These are phyloP conservation scores for Tolypocladium endophyticum DNA, from an alignment of 2,329 filamentous ascomycete species.

Conservation along the genomic window DNA sequence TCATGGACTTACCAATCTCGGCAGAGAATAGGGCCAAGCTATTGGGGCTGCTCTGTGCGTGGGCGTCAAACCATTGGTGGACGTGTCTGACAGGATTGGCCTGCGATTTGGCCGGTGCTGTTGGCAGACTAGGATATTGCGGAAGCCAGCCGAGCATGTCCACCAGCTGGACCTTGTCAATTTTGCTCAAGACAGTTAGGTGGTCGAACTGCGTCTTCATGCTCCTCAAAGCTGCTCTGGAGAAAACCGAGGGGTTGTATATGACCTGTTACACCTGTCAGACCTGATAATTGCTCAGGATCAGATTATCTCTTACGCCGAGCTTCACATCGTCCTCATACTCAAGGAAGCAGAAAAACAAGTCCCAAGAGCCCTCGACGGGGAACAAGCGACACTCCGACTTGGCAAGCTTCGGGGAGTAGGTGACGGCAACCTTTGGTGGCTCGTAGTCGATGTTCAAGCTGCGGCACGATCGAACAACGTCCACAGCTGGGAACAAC, in stretches of 20 bases:
- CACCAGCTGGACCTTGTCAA: not conserved
- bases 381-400: conserved; percentile 4
- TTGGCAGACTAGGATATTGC: not conserved
- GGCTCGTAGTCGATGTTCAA: conserved; percentile 3
- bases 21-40: not conserved
- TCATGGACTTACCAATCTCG: conserved; percentile 1
- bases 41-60: not conserved
- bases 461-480: conserved; percentile 1
- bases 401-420: conserved; percentile 4
- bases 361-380: conserved; percentile 4
- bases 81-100: conserved; percentile 2
- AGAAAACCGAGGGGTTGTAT: conserved; percentile 4
- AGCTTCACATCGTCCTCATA: conserved; percentile 3
- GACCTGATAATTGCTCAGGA: not conserved
- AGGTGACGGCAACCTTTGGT: conserved; percentile 3
- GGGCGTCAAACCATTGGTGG: conserved; percentile 5
- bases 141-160: conserved; percentile 5
- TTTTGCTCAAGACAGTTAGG: not conserved
- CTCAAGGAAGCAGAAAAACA: conserved; percentile 5
- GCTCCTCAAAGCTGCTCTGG: not conserved
- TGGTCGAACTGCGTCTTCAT: conserved; percentile 2
- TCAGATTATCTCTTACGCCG: not conserved
- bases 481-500: conserved; percentile 3
- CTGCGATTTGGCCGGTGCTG: not conserved
- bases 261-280: not conserved